Base-by-base conservation (phyloP, 148 eudicot species). In the Hydrangea macrophylla region DNA sequence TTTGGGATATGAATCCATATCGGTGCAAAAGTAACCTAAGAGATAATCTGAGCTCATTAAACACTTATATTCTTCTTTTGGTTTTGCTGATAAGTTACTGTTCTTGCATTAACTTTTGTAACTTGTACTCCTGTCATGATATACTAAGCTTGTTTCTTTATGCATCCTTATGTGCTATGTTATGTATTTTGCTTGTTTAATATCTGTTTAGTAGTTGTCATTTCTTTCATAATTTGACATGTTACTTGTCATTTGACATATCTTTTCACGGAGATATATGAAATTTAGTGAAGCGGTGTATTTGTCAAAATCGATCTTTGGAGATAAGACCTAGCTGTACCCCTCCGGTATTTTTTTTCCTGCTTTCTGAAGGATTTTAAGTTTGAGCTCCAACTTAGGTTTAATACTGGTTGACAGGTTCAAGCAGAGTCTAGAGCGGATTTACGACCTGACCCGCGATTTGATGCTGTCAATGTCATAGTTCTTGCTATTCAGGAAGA, bases 351-450 rank as follows among this genome's bases (percentile, higher is more conserved):
- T 12, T 23, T 23, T 55, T 20, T 62, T 24, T 37, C 31, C 33
- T 9, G 37, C 35, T 59, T 25, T 25, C 6, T 5, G 11, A 30
- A 20, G 31, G 22, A 15, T 20, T 62, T 12, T 75, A 20, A 28
- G 22, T 35, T 58, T 27, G 48, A 51, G 22, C 48, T 60, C 30
- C 40, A 50, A 37, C 26, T 70, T 71, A 39, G n/a, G 64, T 51
- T 27, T 60, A 50, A 53, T 70, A 69, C 31, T 76, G 55, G 20
- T 67, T 81, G 69, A 25, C 81, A 89, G 89, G 84, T 94, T 45
- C 97, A 79, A 62, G 89, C 96, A 77, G 96, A 86, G 82, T 84
- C 86, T 37, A 85, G 91, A 75, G 99, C 92, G 58, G 98, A 90
- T 56, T 79, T 91, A 64, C 82, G 83, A 67, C 90, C 99, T 68